These are phyloP conservation scores for Candida dubliniensis DNA, from an alignment of 1,139 yeast species.

Conservation along the genomic window DNA sequence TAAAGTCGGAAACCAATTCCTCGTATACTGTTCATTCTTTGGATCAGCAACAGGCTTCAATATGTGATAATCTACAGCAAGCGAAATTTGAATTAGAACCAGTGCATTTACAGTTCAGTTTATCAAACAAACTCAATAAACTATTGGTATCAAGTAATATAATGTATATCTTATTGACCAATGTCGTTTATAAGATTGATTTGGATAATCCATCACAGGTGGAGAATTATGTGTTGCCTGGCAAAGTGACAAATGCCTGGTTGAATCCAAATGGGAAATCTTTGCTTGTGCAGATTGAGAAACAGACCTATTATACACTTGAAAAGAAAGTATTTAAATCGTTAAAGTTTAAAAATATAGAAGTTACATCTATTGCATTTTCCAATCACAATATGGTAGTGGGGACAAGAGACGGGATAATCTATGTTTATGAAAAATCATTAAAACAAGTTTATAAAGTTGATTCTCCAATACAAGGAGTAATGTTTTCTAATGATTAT, in stretches of 20 bases:
- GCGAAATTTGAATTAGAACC: slow-evolving; percentile 39
- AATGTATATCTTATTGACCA: slow-evolving; percentile 34
- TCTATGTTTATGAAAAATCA: slow-evolving; percentile 37
- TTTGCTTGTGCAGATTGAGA: slow-evolving; percentile 31
- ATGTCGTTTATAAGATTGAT: slow-evolving; percentile 32
- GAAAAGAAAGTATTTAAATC: slow-evolving; percentile 34
- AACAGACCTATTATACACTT: slow-evolving; percentile 27
- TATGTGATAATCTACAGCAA: slow-evolving; percentile 16
- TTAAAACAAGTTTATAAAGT: slow-evolving; percentile 30
- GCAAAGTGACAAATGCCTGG: slow-evolving; percentile 33
- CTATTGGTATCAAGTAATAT: slow-evolving; percentile 32
- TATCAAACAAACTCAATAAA: slow-evolving; percentile 26
- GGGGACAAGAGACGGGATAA: slow-evolving; percentile 30
- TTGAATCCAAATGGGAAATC: slow-evolving; percentile 41
- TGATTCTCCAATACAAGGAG: slow-evolving; percentile 18
- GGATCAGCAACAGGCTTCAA: slow-evolving; percentile 14
- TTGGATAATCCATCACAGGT: slow-evolving; percentile 40
- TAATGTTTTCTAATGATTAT: slow-evolving; percentile 25
- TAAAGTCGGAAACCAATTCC: slow-evolving; percentile 6
- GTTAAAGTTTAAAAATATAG: slow-evolving; percentile 32
- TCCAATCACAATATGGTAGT: slow-evolving; percentile 26
- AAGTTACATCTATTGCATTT: slow-evolving; percentile 29
- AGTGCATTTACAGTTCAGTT: slow-evolving; percentile 44
- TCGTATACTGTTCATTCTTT: slow-evolving; percentile 15
- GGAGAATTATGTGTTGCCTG: slow-evolving; percentile 26